Percentiles rank a stretch among this genome's conserved stretches.
These are phyloP conservation scores for Ophiostoma populinum DNA, from an alignment of 2,329 filamentous ascomycete species.

Conservation along the genomic window DNA sequence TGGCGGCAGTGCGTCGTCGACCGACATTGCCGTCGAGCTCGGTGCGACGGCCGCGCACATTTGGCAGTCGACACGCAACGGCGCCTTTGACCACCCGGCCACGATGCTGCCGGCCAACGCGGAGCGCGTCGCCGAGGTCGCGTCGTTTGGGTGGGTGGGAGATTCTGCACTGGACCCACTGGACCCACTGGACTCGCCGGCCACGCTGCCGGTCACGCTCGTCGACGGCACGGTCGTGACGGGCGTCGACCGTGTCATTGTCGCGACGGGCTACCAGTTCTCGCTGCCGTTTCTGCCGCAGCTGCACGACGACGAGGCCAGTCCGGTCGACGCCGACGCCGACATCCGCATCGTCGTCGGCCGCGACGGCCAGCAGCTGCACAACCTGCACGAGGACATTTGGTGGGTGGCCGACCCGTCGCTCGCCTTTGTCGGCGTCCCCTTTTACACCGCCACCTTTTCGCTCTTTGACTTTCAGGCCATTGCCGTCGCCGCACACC, in stretches of 20 bases:
- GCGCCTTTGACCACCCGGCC: conserved; percentile 39
- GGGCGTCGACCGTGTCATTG: conserved; percentile 41
- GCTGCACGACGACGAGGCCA: conserved; percentile 22
- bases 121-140: conserved; percentile 33
- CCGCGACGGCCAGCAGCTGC: conserved; percentile 34
- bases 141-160: conserved; percentile 20
- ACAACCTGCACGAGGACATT: conserved; percentile 44
- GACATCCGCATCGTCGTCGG: conserved; percentile 18
- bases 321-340: conserved; percentile 22
- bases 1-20: conserved; percentile 31
- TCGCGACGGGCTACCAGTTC: conserved; percentile 46
- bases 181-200: no score
- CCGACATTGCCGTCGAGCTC: conserved; percentile 25
- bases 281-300: conserved; percentile 37
- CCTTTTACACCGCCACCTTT: conserved; percentile 50
- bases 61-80: conserved; percentile 38
- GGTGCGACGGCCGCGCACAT: conserved; percentile 20
- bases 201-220: conserved; percentile 33
- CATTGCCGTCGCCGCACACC: conserved; percentile 38
- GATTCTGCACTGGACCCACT: no score
- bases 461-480: conserved; percentile 55
- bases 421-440: conserved; percentile 45
- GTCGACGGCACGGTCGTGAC: conserved; percentile 33
- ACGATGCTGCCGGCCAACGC: conserved; percentile 35
- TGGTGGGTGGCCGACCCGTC: conserved; percentile 54